Base-by-base conservation (phyloP, 2,329 filamentous ascomycete species). In the Cercospora zeae-maydis region DNA sequence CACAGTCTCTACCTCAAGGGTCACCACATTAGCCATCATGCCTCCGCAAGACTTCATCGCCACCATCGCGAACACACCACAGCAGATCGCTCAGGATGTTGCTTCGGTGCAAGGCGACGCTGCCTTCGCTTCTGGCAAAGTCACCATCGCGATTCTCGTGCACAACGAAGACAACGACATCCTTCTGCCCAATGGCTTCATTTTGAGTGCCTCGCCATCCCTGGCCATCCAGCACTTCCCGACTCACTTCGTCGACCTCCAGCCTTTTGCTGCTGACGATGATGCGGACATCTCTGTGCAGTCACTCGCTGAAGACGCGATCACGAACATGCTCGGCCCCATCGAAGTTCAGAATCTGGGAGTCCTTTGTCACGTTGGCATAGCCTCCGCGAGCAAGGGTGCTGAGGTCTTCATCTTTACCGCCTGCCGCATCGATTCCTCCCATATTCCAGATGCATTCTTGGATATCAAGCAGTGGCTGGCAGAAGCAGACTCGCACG, bases 391-490 rank as follows among this genome's bases (percentile, higher is more conserved):
- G 30, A 39, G 8, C 34, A 45, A 49, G n/a, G 21, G 14, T 9
- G 47, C 47, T 33, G 47, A 36, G 9, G 30, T 45, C 21, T 34
- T 61, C 16, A 34, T 47, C 11, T 55, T 61, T 30, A 30, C 36
- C 24, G 49, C 59, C 21, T 56, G 51, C 19, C 34, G 36, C 16
- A 14, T 61, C 30, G 51, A 61, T 19, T 45, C 59, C 8, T 14
- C 24, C 4, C 33, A 61, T 10, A 34, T 61, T 11, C 51, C 59
- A 16, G 30, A 47, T 11, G 16, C 19, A 13, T 21, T 54, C 10
- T 33, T 59, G 14, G 27, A 21, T 34, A 56, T n/a, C 11, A 33
- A 57, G 24, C 57, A 53, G 21, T 63, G 62, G 62, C 58, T 60
- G 8, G 42, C 58, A n/a, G 62, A 63, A 52, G 14, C 58, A 13